Evolutionary conservation across 768 basidiomycete genomes (phyloP).

Genomic region (Lentinula sp.): DNA sequence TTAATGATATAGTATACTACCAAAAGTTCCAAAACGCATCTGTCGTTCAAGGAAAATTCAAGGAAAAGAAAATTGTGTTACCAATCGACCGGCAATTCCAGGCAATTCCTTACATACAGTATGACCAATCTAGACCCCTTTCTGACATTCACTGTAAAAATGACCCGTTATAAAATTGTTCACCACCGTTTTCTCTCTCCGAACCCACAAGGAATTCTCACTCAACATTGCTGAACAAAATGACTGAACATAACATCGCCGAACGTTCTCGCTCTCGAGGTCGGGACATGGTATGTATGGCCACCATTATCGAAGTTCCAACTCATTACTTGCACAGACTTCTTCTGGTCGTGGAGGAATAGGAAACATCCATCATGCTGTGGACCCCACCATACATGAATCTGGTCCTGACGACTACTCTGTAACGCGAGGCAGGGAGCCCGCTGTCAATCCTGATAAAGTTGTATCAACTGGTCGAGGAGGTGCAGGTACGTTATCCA

Average conservation of each 20-base stretch:
- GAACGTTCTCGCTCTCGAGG: slow-evolving; percentile 5
- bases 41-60: too few relatives aligned
- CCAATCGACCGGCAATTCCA: too few relatives aligned
- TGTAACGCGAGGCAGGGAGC: slow-evolving; percentile 57
- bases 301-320: neutral
- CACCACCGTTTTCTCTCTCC: too few relatives aligned
- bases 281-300: neutral
- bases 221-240: neutral
- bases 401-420: slow-evolving; percentile 53
- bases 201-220: too few relatives aligned
- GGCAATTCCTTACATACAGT: too few relatives aligned
- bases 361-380: slow-evolving; percentile 57
- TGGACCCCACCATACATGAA: slow-evolving; percentile 34
- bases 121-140: too few relatives aligned
- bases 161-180: too few relatives aligned
- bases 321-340: slow-evolving; percentile 21
- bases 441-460: slow-evolving; percentile 24
- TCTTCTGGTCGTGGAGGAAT: slow-evolving; percentile 65
- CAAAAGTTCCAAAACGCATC: too few relatives aligned
- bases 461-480: slow-evolving; percentile 19
- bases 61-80: too few relatives aligned
- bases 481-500: neutral
- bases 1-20: too few relatives aligned
- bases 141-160: too few relatives aligned
- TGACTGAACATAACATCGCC: neutral